Evolutionary conservation across 2,329 filamentous ascomycete genomes (phyloP).

Genomic region (Xylariaceae sp.): DNA sequence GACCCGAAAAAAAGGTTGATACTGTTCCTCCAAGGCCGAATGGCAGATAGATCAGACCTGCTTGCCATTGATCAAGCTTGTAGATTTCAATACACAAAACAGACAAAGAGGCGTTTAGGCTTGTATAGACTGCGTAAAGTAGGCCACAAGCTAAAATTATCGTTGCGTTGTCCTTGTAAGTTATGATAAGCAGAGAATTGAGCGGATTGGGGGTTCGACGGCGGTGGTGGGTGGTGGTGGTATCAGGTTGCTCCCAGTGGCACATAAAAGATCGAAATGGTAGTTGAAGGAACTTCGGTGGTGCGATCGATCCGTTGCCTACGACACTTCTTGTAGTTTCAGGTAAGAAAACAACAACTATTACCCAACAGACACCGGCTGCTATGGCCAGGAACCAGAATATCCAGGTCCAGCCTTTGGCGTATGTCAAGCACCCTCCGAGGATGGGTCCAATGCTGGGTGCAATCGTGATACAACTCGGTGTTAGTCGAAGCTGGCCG

Average conservation of each 20-base stretch:
- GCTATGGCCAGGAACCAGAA: conserved; percentile 30
- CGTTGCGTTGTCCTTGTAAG: conserved; percentile 23
- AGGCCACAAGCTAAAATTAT: conserved; percentile 27
- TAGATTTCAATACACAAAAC: conserved; percentile 34
- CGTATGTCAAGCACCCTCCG: conserved; percentile 20
- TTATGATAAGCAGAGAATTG: background rate
- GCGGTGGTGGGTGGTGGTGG: too few species aligned
- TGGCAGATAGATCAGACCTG: conserved; percentile 36
- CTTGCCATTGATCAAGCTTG: conserved; percentile 31
- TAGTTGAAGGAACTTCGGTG: conserved; percentile 32
- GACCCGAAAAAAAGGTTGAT: background rate
- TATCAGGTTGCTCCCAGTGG: too few species aligned
- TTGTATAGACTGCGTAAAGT: conserved; percentile 31
- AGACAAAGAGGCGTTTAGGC: conserved; percentile 33
- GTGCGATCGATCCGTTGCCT: conserved; percentile 24
- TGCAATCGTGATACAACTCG: conserved; percentile 16
- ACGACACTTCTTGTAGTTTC: conserved; percentile 44
- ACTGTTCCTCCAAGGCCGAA: conserved; percentile 23
- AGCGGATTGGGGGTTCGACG: background rate
- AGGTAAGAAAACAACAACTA: conserved; percentile 30
- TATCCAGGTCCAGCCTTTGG: conserved; percentile 25
- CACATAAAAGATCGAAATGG: conserved; percentile 6
- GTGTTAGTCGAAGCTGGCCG: background rate
- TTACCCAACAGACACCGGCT: conserved; percentile 1
- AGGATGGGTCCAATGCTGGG: conserved; percentile 22